Percentiles rank a stretch among this genome's conserved stretches.
These are phyloP conservation scores for Chimonanthus praecox DNA, from an alignment of 164 flowering plant genomes.

Conservation along the genomic window DNA sequence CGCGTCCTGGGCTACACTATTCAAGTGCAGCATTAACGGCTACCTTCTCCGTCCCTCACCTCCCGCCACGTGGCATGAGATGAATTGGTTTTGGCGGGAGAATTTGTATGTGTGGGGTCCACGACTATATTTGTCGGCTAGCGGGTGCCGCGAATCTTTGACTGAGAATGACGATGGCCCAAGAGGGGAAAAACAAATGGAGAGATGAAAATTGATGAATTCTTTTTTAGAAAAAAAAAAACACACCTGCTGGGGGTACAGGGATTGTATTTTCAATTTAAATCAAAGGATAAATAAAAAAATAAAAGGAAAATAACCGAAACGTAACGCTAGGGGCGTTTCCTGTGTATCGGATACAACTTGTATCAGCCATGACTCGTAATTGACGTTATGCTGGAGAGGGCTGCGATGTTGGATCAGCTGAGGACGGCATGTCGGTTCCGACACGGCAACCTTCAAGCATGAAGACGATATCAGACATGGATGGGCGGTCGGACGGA, in stretches of 20 bases:
- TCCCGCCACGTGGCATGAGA: not conserved
- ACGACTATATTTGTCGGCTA: not conserved
- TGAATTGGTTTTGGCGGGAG: not conserved
- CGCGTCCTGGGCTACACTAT: too few relatives aligned
- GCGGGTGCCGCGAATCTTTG: not conserved
- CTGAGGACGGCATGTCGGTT: slow-evolving; percentile 73
- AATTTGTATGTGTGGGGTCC: too few relatives aligned
- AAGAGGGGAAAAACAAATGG: too few relatives aligned
- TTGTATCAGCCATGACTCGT: too few relatives aligned
- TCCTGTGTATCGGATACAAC: not conserved
- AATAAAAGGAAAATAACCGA: not conserved
- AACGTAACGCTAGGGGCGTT: not conserved
- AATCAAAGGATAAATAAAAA: not conserved
- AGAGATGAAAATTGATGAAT: too few relatives aligned
- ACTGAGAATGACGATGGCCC: not conserved
- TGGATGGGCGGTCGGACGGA: slow-evolving; percentile 77
- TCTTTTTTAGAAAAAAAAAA: too few relatives aligned
- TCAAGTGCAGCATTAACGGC: too few relatives aligned
- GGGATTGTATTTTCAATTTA: not conserved
- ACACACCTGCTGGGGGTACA: not conserved
- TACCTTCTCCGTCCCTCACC: too few relatives aligned
- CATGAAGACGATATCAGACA: slow-evolving; percentile 92
- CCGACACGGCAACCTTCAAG: slow-evolving; percentile 95
- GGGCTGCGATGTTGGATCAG: slow-evolving; percentile 68
- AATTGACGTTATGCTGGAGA: slow-evolving; percentile 48